phyloP scores from a whole-genome alignment of 1,284 basidiomycete species.

The Megacollybia platyphylla region DNA sequence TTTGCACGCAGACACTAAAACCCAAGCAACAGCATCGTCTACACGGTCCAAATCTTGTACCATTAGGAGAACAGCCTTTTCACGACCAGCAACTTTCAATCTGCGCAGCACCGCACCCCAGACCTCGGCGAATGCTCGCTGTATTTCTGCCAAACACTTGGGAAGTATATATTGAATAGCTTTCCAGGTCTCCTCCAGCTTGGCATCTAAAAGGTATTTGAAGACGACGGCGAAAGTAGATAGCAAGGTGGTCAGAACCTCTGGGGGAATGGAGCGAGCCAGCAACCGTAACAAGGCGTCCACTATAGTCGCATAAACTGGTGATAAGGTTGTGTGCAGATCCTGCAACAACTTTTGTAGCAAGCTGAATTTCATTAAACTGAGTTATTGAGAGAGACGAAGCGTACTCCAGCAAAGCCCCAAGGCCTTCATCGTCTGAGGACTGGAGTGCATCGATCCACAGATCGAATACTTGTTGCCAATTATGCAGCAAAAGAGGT shows the following conservation, averaged over 20 bases:
- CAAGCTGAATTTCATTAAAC: conserved; percentile 30
- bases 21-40: conserved; percentile 55
- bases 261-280: conserved; percentile 38
- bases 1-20: conserved; percentile 60
- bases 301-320: conserved; percentile 43
- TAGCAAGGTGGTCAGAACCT: conserved; percentile 50
- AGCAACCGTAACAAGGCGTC: conserved; percentile 44
- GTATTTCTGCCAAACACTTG: conserved; percentile 53
- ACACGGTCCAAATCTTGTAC: conserved; percentile 28
- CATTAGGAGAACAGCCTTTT: conserved; percentile 37
- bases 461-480: conserved; percentile 47
- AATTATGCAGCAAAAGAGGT: conserved; percentile 74
- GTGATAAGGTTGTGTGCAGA: conserved; percentile 55
- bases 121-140: conserved; percentile 62
- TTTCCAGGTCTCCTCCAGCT: conserved; percentile 47
- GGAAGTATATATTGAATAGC: conserved; percentile 34
- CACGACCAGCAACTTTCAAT: conserved; percentile 40
- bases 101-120: conserved; percentile 63
- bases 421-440: conserved; percentile 58
- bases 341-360: conserved; percentile 67
- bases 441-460: conserved; percentile 45
- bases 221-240: conserved; percentile 55
- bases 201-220: conserved; percentile 51
- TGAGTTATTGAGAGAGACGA: conserved; percentile 3
- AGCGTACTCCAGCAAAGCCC: conserved; percentile 59